Conservation (phyloP, 805 yeast genomes). For the Yarrowia yakushimensis region DNA sequence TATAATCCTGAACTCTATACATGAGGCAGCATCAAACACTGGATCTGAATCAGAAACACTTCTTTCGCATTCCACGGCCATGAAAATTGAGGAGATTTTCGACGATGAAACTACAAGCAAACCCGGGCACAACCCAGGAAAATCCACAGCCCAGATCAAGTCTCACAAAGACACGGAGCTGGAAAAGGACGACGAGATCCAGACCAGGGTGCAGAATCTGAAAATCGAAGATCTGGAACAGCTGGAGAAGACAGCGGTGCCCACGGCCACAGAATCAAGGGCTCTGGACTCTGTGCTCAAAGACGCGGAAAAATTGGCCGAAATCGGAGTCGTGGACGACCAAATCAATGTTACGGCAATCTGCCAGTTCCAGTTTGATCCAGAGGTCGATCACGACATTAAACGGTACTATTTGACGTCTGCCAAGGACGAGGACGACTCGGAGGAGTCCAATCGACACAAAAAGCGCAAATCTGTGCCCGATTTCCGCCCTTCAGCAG, state of each 20-base stretch:
- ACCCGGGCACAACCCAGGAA: neutral
- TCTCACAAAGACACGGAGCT: neutral
- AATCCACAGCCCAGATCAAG: neutral
- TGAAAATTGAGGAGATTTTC: slow-evolving; percentile 17
- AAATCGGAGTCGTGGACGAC: neutral
- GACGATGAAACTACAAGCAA: slow-evolving; percentile 8
- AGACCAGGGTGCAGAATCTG: neutral
- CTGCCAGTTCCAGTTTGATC: neutral
- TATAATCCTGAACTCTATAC: slow-evolving; percentile 3
- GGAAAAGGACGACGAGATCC: neutral
- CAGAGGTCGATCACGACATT: neutral
- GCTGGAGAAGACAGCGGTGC: neutral
- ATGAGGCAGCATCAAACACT: neutral
- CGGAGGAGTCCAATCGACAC: neutral
- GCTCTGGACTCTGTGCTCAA: neutral
- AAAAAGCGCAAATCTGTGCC: slow-evolving; percentile 12
- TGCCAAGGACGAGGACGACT: neutral
- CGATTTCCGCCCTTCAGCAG: neutral
- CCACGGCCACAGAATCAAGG: neutral
- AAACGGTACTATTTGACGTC: slow-evolving; percentile 11
- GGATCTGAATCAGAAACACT: too few relatives aligned
- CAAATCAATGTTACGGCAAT: neutral
- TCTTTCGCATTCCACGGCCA: too few relatives aligned
- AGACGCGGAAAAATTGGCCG: slow-evolving; percentile 1
- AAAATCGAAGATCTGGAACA: slow-evolving; percentile 3